Percentiles rank a stretch among this genome's conserved stretches.
Evolutionary conservation across 148 eudicot genomes (phyloP).

Genomic region (Vaccinium corymbosum): DNA sequence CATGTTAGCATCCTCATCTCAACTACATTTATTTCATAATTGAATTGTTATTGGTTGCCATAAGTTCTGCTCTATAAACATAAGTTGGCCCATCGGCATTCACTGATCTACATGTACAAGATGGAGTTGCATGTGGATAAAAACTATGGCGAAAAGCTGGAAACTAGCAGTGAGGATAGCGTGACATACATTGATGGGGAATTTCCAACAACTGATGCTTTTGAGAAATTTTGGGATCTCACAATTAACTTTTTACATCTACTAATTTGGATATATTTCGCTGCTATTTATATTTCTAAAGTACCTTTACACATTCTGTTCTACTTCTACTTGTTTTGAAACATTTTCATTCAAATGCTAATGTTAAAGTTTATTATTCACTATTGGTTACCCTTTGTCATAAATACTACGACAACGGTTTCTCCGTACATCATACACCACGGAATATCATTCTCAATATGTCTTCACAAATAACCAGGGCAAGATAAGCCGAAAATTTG

Average conservation of each 20-base stretch:
- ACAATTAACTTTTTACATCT: not conserved
- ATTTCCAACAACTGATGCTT: not conserved
- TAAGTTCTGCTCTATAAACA: not conserved
- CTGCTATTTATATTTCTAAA: not conserved
- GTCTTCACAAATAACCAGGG: not conserved
- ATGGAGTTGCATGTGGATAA: not conserved
- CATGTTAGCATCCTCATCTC: not conserved
- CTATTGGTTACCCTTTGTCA: not conserved
- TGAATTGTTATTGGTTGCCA: conserved; percentile 1
- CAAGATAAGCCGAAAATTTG: not conserved
- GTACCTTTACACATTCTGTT: not conserved
- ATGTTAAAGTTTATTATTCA: not conserved
- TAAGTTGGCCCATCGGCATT: not conserved
- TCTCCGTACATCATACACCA: not conserved
- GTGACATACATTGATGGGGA: not conserved
- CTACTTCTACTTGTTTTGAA: not conserved
- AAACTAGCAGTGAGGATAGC: not conserved
- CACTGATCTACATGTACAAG: not conserved
- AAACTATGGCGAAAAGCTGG: too few relatives aligned
- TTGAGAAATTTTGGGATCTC: not conserved
- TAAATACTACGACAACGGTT: not conserved
- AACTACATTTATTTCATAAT: not conserved
- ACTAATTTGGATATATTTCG: not conserved
- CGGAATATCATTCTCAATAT: not conserved
- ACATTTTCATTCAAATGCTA: not conserved